These are phyloP conservation scores for Globisporangium yorkense DNA, from an alignment of 352 stramenopile species.

Conservation along the genomic window DNA sequence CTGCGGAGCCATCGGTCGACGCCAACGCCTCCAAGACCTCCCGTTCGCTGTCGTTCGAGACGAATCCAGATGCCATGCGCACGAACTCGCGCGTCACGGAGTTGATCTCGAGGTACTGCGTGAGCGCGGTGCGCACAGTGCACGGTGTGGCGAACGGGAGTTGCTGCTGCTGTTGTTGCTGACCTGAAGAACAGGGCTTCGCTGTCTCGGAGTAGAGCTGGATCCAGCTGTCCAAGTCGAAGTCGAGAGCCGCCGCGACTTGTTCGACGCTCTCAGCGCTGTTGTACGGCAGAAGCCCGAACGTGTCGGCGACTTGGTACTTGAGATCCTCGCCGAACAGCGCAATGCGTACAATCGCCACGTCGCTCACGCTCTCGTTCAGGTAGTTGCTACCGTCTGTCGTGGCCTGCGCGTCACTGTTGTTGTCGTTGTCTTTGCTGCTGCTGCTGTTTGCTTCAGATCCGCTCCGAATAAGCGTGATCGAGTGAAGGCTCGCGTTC, in stretches of 20 bases:
- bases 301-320: conserved; percentile 84
- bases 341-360: conserved; percentile 42
- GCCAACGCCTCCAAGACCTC: conserved; percentile 38
- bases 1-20: conserved; percentile 60
- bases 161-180: conserved; percentile 24
- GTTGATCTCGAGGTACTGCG: conserved; percentile 88
- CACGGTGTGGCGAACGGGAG: conserved; percentile 88
- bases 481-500: conserved; percentile 12
- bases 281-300: conserved; percentile 83
- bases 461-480: conserved; percentile 1
- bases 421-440: not conserved
- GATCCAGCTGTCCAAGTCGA: conserved; percentile 83
- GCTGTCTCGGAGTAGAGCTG: conserved; percentile 32
- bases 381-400: not conserved
- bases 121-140: conserved; percentile 83
- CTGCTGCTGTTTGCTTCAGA: not conserved
- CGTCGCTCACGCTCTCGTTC: conserved; percentile 2
- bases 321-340: conserved; percentile 39
- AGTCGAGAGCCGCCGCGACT: conserved; percentile 62
- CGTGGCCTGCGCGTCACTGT: not conserved
- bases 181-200: not conserved
- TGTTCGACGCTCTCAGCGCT: conserved; percentile 44
- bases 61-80: conserved; percentile 45
- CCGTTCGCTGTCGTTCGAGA: conserved; percentile 29
- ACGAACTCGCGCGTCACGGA: conserved; percentile 54